These are phyloP conservation scores for Onygenales sp. DNA, from an alignment of 2,329 filamentous ascomycete genomes.

Conservation along the genomic window DNA sequence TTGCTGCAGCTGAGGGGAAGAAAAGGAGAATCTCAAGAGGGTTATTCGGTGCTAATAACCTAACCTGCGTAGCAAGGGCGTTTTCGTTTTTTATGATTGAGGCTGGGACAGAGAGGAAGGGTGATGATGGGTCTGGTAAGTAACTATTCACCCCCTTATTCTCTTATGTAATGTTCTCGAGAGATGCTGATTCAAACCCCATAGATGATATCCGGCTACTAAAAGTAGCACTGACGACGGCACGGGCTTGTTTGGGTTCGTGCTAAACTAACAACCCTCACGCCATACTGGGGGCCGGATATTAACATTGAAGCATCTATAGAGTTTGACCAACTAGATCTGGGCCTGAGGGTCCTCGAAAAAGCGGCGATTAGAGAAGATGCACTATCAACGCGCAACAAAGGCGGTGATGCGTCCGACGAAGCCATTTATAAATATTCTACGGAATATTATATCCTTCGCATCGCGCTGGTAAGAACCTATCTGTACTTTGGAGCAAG, in stretches of 20 bases:
- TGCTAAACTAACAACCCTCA: slow-evolving; percentile 16
- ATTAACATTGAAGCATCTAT: slow-evolving; percentile 5
- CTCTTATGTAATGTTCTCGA: background rate
- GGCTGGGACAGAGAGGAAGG: slow-evolving; percentile 29
- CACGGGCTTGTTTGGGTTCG: slow-evolving; percentile 53
- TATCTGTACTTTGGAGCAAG: background rate
- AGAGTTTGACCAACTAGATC: slow-evolving; percentile 47
- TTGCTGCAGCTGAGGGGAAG: no score
- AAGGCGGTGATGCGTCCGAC: slow-evolving; percentile 4
- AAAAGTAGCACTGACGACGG: slow-evolving; percentile 58
- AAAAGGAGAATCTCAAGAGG: no score
- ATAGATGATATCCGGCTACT: slow-evolving; percentile 48
- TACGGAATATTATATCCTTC: slow-evolving; percentile 56
- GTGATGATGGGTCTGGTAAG: slow-evolving; percentile 1
- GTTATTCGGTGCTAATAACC: background rate
- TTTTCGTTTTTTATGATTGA: slow-evolving; percentile 63
- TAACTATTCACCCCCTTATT: background rate
- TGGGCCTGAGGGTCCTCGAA: slow-evolving; percentile 54
- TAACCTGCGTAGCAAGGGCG: slow-evolving; percentile 30
- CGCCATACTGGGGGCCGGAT: slow-evolving; percentile 8
- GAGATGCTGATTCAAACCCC: background rate
- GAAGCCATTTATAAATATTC: slow-evolving; percentile 19
- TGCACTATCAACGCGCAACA: slow-evolving; percentile 11
- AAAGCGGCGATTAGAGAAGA: slow-evolving; percentile 52
- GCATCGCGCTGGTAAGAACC: slow-evolving; percentile 54